Evolutionary conservation across 2,329 filamentous ascomycete species (phyloP).

Genomic region (Cladosporium phlei): DNA sequence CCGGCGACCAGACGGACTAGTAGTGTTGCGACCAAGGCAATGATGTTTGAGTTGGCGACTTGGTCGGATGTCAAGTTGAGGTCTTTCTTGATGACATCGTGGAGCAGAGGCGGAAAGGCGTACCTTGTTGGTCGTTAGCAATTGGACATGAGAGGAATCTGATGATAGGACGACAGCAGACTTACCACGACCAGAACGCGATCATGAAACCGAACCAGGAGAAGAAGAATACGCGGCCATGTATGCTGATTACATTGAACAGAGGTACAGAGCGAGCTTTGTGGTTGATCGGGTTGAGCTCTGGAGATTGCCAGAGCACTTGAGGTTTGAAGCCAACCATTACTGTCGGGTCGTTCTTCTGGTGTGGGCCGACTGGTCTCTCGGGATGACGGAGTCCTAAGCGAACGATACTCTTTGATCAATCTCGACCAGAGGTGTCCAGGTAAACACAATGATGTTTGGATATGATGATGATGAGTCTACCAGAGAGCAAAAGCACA

Average conservation of each 20-base stretch:
- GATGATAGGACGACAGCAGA: slow-evolving; percentile 9
- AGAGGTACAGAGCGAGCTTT: slow-evolving; percentile 78
- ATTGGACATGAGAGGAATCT: too few relatives aligned
- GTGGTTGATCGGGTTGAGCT: slow-evolving; percentile 76
- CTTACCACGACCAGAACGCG: slow-evolving; percentile 75
- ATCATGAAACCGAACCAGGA: slow-evolving; percentile 83
- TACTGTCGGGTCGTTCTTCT: not conserved
- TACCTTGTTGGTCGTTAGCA: slow-evolving; percentile 52
- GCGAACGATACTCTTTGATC: not conserved
- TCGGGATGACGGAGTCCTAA: too few relatives aligned
- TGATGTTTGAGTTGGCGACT: slow-evolving; percentile 85
- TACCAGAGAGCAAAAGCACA: not conserved
- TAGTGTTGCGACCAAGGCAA: slow-evolving; percentile 69
- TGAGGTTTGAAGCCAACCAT: slow-evolving; percentile 18
- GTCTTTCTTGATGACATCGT: slow-evolving; percentile 74
- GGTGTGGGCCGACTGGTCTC: not conserved
- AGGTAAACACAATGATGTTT: not conserved
- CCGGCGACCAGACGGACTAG: slow-evolving; percentile 74
- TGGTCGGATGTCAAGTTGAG: slow-evolving; percentile 65
- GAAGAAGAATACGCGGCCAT: slow-evolving; percentile 87
- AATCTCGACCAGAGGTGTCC: not conserved
- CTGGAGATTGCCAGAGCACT: slow-evolving; percentile 52
- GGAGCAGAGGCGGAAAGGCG: slow-evolving; percentile 78
- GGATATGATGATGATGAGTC: not conserved
- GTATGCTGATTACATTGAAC: slow-evolving; percentile 70